These are phyloP conservation scores for Triticum monococcum DNA, from an alignment of 176 grass and related monocot species.

Conservation along the genomic window DNA sequence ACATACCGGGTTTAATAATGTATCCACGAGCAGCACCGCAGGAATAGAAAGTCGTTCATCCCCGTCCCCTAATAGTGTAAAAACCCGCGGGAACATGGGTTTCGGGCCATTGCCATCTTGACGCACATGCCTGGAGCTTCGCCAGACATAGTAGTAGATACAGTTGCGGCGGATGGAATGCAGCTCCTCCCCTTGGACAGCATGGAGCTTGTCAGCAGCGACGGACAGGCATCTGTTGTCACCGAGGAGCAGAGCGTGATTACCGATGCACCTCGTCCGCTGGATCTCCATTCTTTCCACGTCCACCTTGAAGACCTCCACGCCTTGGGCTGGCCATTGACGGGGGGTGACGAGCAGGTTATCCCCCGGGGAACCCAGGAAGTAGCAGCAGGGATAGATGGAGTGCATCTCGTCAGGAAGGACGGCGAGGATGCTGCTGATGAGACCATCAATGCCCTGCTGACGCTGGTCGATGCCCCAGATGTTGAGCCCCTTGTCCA, in stretches of 20 bases:
- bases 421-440: background rate
- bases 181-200: background rate
- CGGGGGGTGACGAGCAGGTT: background rate
- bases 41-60: no score
- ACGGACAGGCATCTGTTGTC: background rate
- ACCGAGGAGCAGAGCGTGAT: background rate
- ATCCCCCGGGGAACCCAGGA: background rate
- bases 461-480: background rate
- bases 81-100: no score
- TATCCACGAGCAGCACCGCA: no score
- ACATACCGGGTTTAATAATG: no score
- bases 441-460: background rate
- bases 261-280: background rate
- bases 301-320: background rate
- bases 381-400: background rate
- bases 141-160: background rate
- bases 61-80: no score
- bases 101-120: no score
- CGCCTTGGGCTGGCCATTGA: background rate
- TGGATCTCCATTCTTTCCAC: background rate
- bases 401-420: background rate
- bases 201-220: background rate
- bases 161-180: background rate
- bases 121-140: background rate
- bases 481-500: background rate